Evolutionary conservation across 2,329 filamentous ascomycete genomes (phyloP), one percentile per base, ranked within the genome.

Genomic region (Niveomyces coronatus): DNA sequence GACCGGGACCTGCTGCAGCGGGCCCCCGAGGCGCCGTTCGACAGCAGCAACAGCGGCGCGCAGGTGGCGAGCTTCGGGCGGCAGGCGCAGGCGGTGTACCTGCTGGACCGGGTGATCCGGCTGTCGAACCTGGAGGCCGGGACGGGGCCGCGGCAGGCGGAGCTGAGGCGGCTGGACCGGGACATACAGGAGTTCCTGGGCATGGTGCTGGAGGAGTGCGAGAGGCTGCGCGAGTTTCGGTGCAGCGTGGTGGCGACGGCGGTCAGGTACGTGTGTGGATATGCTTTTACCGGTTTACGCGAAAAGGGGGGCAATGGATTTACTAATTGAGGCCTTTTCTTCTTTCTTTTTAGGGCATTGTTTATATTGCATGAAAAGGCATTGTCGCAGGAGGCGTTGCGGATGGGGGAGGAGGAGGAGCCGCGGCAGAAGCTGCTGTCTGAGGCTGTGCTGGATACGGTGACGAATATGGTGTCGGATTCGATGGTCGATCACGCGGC

Each of bases 191-290:
- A 13, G 4, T 34, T 34, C 14, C 19, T 34, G 18, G 19, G 31
- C 19, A 34, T 34, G 31, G 31, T 34, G 31, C 18, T 34, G 31
- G 31, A 34, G 17, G 31, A 34, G 19, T 34, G 31, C 19, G 31
- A 22, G n/a, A 4, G 31, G 19, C 13, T 34, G n/a, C 18, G 15
- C 10, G 31, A 34, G 13, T 34, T 34, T 15, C 18, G 19, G 4
- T 34, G 31, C 31, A 34, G 30, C 14, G 31, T 34, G 14, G 31
- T 34, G 4, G 31, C 31, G 9, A 34, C 18, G 17, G 31, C 31
- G 3, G 31, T 34, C 18, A 34, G 31, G 31, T 34, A 14, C 10
- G 31, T 22, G 9, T 18, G 9, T 5, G 23, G 23, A 13, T 13
- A 13, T 9, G 13, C 13, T 8, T 13, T 26, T 9, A 26, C 23